A percentile compares a stretch with the other conserved stretches of the same genome.
These are phyloP conservation scores for Paracoccidioides brasiliensis DNA, from an alignment of 2,329 filamentous ascomycete genomes.

Conservation along the genomic window DNA sequence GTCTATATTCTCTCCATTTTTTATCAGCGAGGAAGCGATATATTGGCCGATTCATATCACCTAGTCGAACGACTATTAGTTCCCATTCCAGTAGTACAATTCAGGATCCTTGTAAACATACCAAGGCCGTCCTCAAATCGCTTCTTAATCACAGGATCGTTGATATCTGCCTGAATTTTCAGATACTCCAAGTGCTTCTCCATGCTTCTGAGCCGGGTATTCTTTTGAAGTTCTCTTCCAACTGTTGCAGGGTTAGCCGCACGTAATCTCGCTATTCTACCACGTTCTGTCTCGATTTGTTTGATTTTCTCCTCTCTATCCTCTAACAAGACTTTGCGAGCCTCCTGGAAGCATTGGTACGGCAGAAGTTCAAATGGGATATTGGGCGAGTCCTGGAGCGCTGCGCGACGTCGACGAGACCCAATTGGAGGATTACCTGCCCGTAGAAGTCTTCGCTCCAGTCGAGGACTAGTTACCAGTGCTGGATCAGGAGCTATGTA, in stretches of 20 bases:
- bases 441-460: slow-evolving; percentile 56
- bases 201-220: slow-evolving; percentile 56
- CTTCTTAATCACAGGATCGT: slow-evolving; percentile 87
- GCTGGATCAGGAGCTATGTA: slow-evolving; percentile 45
- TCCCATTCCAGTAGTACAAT: slow-evolving; percentile 5
- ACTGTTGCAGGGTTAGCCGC: slow-evolving; percentile 43
- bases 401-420: slow-evolving; percentile 69
- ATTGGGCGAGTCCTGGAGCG: slow-evolving; percentile 49
- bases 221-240: slow-evolving; percentile 53
- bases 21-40: slow-evolving; percentile 79
- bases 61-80: slow-evolving; percentile 33
- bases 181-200: slow-evolving; percentile 58
- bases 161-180: slow-evolving; percentile 86
- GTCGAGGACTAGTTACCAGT: slow-evolving; percentile 49
- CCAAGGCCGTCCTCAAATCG: slow-evolving; percentile 83
- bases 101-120: slow-evolving; percentile 31
- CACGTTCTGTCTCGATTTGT: slow-evolving; percentile 54
- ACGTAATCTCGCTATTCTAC: slow-evolving; percentile 55
- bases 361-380: slow-evolving; percentile 87
- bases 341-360: slow-evolving; percentile 97
- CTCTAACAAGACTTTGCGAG: slow-evolving; percentile 63
- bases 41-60: slow-evolving; percentile 91
- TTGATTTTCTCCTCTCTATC: slow-evolving; percentile 72
- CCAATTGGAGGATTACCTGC: slow-evolving; percentile 61
- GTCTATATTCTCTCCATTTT: slow-evolving; percentile 78